Percentiles rank a stretch among this genome's conserved stretches.
phyloP scores from a whole-genome alignment of 345 rosid genomes.

The Arabidopsis suecica region DNA sequence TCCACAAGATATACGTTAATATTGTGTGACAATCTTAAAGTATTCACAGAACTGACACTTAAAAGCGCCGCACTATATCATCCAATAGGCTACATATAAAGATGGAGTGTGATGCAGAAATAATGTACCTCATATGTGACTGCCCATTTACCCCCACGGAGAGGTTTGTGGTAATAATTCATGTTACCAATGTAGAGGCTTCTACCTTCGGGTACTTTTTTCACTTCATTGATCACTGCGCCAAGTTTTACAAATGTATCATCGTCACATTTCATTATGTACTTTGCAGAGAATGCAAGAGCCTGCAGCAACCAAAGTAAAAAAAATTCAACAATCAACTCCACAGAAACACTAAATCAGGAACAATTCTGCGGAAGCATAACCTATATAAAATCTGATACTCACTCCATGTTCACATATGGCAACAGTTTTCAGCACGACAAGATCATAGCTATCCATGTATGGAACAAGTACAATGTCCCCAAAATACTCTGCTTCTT shows the following conservation, averaged over 20 bases:
- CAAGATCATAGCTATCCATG: conserved; percentile 96
- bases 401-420: conserved; percentile 96
- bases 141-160: conserved; percentile 95
- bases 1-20: conserved; percentile 23
- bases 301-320: conserved; percentile 54
- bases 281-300: conserved; percentile 64
- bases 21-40: not conserved
- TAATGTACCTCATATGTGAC: conserved; percentile 84
- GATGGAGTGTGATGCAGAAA: conserved; percentile 27
- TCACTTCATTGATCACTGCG: conserved; percentile 67
- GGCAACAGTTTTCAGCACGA: conserved; percentile 92
- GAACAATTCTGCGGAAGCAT: conserved; percentile 16
- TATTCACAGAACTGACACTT: conserved; percentile 6
- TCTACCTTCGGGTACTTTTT: conserved; percentile 59
- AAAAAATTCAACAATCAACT: conserved; percentile 26
- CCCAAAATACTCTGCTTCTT: conserved; percentile 94
- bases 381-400: conserved; percentile 28
- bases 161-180: conserved; percentile 86
- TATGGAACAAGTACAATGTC: conserved; percentile 90
- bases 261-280: conserved; percentile 91
- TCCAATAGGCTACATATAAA: conserved; percentile 4
- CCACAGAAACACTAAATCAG: conserved; percentile 19
- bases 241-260: conserved; percentile 91
- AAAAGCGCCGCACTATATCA: not conserved
- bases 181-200: conserved; percentile 88